Base-by-base conservation (phyloP, 2,329 filamentous ascomycete genomes). In the Pseudogymnoascus sp. region DNA sequence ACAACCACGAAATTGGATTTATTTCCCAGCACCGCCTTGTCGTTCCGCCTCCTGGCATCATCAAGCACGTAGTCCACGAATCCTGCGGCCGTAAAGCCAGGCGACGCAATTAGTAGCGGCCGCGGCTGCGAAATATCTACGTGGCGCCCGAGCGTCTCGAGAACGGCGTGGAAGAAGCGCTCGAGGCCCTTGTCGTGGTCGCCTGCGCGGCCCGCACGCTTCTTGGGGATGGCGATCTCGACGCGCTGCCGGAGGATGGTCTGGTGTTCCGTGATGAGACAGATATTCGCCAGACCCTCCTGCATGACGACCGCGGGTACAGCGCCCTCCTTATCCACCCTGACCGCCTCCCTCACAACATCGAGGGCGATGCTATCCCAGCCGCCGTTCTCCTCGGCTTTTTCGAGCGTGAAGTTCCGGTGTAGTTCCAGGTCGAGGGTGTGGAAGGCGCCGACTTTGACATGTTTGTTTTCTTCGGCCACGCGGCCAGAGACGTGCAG, bases 271-370 rank as follows among this genome's bases (percentile, higher is more conserved):
- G 88, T 92, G 60, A 94, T 88, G 19, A 92, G 79, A 72, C 89
- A 92, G 64, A 94, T 88, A 71, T 92, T 90, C 61, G 90, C 88
- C 13, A 89, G 73, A 13, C 89, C 88, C 68, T 97, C 92, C 67
- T 95, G 89, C 88, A 99, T 92, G 21, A 97, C 89, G 0, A 97
- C 86, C 0, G 94, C 92, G 60, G 91, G 90, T 15, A 95, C 81
- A 63, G 92, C 88, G 0, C 90, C 91, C 63, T 88, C 85, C 68
- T 86, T 85, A 65, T 90, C 86, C 66, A 89, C 84, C 67, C 89
- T 85, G 12, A 92, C 80, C 0, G 91, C 87, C 71, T 96, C 90
- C 60, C 82, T 79, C 9, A 99, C 80, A 48, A 89, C 86, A 61
- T 89, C 85, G 55, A 87, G 76, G 3, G 92, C 89, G 9, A 99